These are phyloP conservation scores for Tetrahymena thermophila DNA, from an alignment of 73 alveolate genomes.

Conservation along the genomic window DNA sequence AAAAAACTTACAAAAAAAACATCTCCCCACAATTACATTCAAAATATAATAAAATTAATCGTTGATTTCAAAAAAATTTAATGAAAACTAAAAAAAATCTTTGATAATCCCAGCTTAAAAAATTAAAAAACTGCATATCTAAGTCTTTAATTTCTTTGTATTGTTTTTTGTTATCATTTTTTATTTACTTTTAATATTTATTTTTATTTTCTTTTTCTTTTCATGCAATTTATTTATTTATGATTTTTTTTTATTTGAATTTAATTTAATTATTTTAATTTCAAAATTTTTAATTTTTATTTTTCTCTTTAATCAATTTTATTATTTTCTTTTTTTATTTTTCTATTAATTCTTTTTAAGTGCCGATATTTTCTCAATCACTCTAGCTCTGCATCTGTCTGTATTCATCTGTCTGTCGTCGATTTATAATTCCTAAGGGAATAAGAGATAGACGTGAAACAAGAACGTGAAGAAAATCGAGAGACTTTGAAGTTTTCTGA, in stretches of 20 bases:
- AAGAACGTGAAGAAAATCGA: not conserved
- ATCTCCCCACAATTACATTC: too few species aligned
- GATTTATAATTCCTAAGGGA: not conserved
- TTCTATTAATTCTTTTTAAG: not conserved
- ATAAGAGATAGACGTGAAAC: not conserved
- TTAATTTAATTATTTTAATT: not conserved
- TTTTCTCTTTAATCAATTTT: not conserved
- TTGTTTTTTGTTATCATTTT: too few species aligned
- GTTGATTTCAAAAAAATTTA: too few species aligned
- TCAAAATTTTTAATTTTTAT: not conserved
- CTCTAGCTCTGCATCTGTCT: not conserved
- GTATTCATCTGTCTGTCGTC: too few species aligned
- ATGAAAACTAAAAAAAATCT: too few species aligned
- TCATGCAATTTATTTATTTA: not conserved
- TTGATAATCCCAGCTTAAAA: too few species aligned
- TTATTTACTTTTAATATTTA: not conserved
- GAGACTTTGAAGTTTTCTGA: not conserved
- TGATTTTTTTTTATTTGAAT: not conserved
- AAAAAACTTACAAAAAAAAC: not conserved
- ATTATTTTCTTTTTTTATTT: not conserved
- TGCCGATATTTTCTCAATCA: conserved; percentile 2
- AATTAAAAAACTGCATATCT: too few species aligned
- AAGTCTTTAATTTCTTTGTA: not conserved
- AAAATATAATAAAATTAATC: too few species aligned
- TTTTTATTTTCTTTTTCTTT: not conserved